Conservation (phyloP, 73 alveolate species). For the Stentor roeselii region DNA sequence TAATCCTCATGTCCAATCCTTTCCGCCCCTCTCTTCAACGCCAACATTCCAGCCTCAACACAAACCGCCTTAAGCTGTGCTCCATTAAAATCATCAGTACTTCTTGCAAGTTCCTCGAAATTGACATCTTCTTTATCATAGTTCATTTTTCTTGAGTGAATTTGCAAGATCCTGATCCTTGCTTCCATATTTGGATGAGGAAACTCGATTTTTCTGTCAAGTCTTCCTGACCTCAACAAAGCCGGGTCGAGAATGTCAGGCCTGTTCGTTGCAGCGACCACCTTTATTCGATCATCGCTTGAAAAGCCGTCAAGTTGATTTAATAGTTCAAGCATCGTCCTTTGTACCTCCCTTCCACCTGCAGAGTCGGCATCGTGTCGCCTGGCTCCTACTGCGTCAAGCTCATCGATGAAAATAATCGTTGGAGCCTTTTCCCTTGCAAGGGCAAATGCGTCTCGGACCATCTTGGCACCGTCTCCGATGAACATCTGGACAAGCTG, state of each 20-base stretch:
- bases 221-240: slow-evolving; percentile 98
- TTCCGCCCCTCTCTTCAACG: slow-evolving; percentile 86
- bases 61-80: slow-evolving; percentile 98
- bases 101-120: slow-evolving; percentile 94
- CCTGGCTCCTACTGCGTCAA: slow-evolving; percentile 99
- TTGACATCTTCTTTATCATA: slow-evolving; percentile 92
- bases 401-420: slow-evolving; percentile 98
- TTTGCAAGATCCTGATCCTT: slow-evolving; percentile 95
- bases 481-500: slow-evolving; percentile 98
- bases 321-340: slow-evolving; percentile 99
- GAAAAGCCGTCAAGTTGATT: slow-evolving; percentile 98
- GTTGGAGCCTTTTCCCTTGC: slow-evolving; percentile 99
- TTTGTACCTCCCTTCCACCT: slow-evolving; percentile 99
- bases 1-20: slow-evolving; percentile 86
- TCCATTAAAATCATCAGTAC: slow-evolving; percentile 98
- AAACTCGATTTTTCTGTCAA: slow-evolving; percentile 99
- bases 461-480: slow-evolving; percentile 99
- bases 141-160: slow-evolving; percentile 99
- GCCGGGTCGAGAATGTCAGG: slow-evolving; percentile 99
- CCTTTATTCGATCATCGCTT: slow-evolving; percentile 92
- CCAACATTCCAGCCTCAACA: slow-evolving; percentile 99
- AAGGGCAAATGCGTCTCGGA: slow-evolving; percentile 98
- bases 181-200: slow-evolving; percentile 99
- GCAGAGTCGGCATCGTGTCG: slow-evolving; percentile 79
- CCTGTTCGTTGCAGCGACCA: slow-evolving; percentile 93